Conservation (phyloP, 257 asterid genomes). For the Solanum sitiens region DNA sequence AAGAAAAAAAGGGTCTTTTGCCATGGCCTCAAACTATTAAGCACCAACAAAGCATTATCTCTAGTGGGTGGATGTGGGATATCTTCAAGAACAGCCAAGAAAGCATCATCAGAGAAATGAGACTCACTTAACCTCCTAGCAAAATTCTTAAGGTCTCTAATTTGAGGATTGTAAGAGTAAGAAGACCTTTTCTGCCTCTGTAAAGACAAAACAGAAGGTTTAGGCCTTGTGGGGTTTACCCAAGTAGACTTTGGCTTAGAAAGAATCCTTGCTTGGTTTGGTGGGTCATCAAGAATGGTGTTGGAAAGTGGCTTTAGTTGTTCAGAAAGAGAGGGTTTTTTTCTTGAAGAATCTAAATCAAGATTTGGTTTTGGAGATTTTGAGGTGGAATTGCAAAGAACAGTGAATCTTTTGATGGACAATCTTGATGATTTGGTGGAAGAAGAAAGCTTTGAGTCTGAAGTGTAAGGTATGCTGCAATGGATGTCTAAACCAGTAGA, state of each 20-base stretch:
- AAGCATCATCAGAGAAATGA: constrained; percentile 32
- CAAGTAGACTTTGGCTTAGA: constrained; percentile 84
- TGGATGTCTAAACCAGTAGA: constrained; percentile 28
- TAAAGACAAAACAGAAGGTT: constrained; percentile 70
- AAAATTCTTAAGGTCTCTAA: constrained; percentile 51
- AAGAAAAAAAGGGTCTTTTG: constrained; percentile 58
- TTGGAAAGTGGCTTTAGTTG: constrained; percentile 75
- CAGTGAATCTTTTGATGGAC: constrained; percentile 24
- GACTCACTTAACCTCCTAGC: constrained; percentile 61
- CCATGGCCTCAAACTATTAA: constrained; percentile 59
- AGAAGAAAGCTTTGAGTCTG: constrained; percentile 26
- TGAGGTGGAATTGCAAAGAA: constrained; percentile 27
- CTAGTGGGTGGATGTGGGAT: constrained; percentile 48
- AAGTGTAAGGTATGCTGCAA: constrained; percentile 20
- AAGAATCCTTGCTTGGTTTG: constrained; percentile 32
- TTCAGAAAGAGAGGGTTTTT: constrained; percentile 61
- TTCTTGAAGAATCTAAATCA: constrained; percentile 15
- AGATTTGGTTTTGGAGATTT: constrained; percentile 32
- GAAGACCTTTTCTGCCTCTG: constrained; percentile 72
- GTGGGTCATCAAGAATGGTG: constrained; percentile 59
- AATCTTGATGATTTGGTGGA: constrained; percentile 18
- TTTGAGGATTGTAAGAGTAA: constrained; percentile 49
- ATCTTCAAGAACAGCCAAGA: constrained; percentile 39
- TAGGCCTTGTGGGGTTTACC: constrained; percentile 87
- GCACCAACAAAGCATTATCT: constrained; percentile 69